A percentile compares a stretch with the other conserved stretches of the same genome.
Conservation (phyloP, 1,139 yeast species). For the Tardiomyces digboiensis region DNA sequence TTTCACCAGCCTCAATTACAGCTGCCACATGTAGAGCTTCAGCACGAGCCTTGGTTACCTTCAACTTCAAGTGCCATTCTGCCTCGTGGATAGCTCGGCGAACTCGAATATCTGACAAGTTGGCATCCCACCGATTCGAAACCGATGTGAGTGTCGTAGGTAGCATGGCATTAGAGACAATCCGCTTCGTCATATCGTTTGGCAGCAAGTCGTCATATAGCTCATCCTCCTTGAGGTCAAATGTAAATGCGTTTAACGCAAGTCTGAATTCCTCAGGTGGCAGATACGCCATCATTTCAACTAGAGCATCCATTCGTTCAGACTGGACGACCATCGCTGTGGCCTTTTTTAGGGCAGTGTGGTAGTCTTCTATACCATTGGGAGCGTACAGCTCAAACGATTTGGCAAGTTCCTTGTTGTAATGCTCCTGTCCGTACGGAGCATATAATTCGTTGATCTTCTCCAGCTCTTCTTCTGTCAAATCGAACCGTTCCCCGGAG, state of each 20-base stretch:
- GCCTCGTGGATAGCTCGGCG: background rate
- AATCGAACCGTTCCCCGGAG: no score
- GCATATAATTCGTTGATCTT: background rate
- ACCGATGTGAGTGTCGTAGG: background rate
- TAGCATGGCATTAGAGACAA: background rate
- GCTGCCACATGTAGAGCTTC: background rate
- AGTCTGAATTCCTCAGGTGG: background rate
- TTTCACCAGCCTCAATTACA: no score
- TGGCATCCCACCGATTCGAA: no score
- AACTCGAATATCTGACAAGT: no score
- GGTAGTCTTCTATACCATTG: background rate
- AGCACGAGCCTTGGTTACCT: background rate
- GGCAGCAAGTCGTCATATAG: background rate
- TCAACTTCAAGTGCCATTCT: background rate
- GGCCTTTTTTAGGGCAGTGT: background rate
- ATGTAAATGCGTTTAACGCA: background rate
- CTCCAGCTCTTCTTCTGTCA: background rate
- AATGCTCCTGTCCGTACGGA: background rate
- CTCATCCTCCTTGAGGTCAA: background rate
- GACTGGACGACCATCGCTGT: background rate
- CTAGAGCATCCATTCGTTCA: background rate
- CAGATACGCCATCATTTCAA: background rate
- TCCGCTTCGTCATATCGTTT: background rate
- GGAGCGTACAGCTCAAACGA: background rate
- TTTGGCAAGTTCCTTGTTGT: background rate